A percentile compares a stretch with the other conserved stretches of the same genome.
These are phyloP conservation scores for Colletotrichum acutatum DNA, from an alignment of 2,329 filamentous ascomycete genomes.

Conservation along the genomic window DNA sequence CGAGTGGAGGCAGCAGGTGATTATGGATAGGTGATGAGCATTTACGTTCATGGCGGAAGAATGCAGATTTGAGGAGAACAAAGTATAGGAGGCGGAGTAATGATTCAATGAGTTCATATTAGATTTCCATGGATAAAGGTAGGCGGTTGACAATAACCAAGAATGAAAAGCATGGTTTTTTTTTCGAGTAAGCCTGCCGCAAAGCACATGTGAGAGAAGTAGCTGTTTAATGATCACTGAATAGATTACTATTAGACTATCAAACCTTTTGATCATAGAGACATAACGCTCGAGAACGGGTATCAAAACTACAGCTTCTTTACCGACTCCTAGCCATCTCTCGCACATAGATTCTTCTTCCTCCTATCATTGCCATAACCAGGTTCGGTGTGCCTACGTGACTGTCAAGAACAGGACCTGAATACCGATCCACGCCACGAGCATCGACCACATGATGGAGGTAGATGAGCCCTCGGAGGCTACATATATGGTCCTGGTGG, in stretches of 20 bases:
- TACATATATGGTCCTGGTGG: background rate
- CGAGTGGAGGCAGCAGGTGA: conserved; percentile 20
- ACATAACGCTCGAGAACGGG: no score
- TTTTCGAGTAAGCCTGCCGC: background rate
- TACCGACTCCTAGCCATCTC: background rate
- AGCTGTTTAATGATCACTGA: no score
- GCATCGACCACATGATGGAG: background rate
- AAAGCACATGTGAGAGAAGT: no score
- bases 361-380: background rate
- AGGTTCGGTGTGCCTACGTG: background rate
- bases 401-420: background rate
- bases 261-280: background rate
- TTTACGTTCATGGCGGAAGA: background rate
- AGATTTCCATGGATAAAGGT: conserved; percentile 9
- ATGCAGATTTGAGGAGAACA: background rate
- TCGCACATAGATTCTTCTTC: background rate
- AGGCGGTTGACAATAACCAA: conserved; percentile 10
- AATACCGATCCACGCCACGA: background rate
- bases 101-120: conserved; percentile 5
- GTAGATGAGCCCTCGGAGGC: background rate
- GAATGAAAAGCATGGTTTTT: conserved; percentile 6
- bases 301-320: background rate
- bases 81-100: background rate
- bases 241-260: background rate
- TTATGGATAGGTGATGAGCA: background rate